Percentiles rank a stretch among this genome's conserved stretches.
Conservation (phyloP, 108 stramenopile genomes). For the Nitzschia putrida region DNA sequence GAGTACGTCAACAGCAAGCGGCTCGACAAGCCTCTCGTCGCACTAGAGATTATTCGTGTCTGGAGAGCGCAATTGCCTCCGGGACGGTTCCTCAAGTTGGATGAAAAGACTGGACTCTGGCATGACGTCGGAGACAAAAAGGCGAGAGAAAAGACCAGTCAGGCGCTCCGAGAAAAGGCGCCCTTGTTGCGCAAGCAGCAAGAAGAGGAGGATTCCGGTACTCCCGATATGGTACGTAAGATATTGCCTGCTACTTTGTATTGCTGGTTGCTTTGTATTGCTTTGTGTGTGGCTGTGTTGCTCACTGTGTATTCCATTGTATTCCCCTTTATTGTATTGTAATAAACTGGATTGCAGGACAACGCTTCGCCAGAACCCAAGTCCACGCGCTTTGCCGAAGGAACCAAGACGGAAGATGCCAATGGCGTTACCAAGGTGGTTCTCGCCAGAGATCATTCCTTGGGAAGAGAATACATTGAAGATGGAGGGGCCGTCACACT, state of each 20-base stretch:
- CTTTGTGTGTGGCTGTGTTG: neutral
- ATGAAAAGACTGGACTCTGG: slow-evolving; percentile 77
- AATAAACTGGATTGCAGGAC: too few relatives aligned
- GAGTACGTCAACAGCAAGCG: slow-evolving; percentile 76
- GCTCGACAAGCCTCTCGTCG: slow-evolving; percentile 83
- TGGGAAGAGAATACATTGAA: slow-evolving; percentile 64
- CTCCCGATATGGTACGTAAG: slow-evolving; percentile 7
- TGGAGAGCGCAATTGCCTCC: slow-evolving; percentile 80
- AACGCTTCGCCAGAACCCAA: slow-evolving; percentile 17
- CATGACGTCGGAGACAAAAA: slow-evolving; percentile 85
- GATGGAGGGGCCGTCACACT: slow-evolving; percentile 45
- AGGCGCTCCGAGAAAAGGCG: slow-evolving; percentile 85
- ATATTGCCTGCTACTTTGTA: too few relatives aligned
- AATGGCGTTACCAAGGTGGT: slow-evolving; percentile 40
- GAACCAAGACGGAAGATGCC: slow-evolving; percentile 39
- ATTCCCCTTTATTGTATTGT: neutral
- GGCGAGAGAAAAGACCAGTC: slow-evolving; percentile 83
- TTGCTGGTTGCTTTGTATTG: neutral
- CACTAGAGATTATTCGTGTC: slow-evolving; percentile 71
- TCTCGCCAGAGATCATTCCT: slow-evolving; percentile 70
- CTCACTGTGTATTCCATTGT: neutral
- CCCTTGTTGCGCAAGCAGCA: slow-evolving; percentile 66
- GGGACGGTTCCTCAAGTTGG: slow-evolving; percentile 81
- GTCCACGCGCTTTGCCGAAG: slow-evolving; percentile 59
- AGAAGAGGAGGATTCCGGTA: slow-evolving; percentile 44